Evolutionary conservation across 2,329 filamentous ascomycete species (phyloP).

Genomic region (Xylariales sp.): DNA sequence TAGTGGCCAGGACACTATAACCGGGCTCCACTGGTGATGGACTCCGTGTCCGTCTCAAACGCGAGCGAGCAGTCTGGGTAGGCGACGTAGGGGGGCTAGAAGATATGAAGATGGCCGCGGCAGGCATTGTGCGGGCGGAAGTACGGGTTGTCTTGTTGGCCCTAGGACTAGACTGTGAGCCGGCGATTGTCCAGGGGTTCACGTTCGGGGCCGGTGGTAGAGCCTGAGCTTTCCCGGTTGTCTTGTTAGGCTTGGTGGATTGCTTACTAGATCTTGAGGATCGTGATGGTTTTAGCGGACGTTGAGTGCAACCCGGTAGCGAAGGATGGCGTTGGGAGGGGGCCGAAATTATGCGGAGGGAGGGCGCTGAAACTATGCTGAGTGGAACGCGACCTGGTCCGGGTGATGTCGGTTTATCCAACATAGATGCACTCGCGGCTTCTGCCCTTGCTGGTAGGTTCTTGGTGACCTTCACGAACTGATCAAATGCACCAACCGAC

Average conservation of each 20-base stretch:
- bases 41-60: slow-evolving; percentile 10
- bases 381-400: slow-evolving; percentile 4
- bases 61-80: slow-evolving; percentile 20
- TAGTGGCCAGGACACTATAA: neutral
- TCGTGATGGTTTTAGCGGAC: slow-evolving; percentile 12
- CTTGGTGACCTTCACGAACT: slow-evolving; percentile 38
- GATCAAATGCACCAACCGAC: slow-evolving; percentile 31
- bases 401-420: slow-evolving; percentile 5
- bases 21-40: neutral
- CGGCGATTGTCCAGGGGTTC: slow-evolving; percentile 35
- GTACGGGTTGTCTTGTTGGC: slow-evolving; percentile 16
- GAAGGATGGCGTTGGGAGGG: no score
- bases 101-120: slow-evolving; percentile 38
- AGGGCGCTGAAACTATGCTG: neutral
- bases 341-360: neutral
- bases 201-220: slow-evolving; percentile 18
- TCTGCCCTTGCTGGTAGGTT: slow-evolving; percentile 12
- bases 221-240: slow-evolving; percentile 19
- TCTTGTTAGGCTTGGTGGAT: slow-evolving; percentile 15
- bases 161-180: slow-evolving; percentile 41
- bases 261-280: slow-evolving; percentile 25
- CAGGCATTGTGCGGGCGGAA: slow-evolving; percentile 14
- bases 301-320: no score
- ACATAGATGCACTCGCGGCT: neutral
- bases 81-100: slow-evolving; percentile 38